Base-by-base conservation (phyloP, 78 protist species). In the Anaeramoeba ignava region DNA sequence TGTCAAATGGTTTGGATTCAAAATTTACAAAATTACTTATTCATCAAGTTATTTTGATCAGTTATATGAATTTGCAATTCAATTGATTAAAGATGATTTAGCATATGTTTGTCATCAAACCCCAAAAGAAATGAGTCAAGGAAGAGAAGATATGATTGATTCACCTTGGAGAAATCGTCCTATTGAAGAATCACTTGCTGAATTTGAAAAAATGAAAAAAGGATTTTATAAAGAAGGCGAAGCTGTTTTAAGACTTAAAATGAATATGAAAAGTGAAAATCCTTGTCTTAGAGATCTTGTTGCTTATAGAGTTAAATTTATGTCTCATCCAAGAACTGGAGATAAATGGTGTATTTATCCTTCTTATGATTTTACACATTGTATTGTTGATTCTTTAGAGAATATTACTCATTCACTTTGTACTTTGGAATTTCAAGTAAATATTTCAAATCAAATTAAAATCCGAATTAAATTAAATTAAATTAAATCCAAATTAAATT, bases 341-440 rank as follows among this genome's bases (percentile, higher is more conserved):
- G 91, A 93, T 88, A 92, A 93, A 79, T 96, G 98, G 99, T 91
- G 95, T 87, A 86, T 97, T 88, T 97, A 96, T 87, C 99, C 99
- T n/a, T 73, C 83, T 33, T 98, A 98, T 87, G 99, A 98, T 87
- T 95, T 87, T 91, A 92, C 99, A 12, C 99, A 98, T 89, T 97
- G 99, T 87, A 42, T 96, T 31, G 88, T 86, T 27, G 99, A 98
- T 85, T 89, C 97, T 12, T 34, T 96, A 41, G 99, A 98, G 89
- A 86, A 95, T 91, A 93, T 98, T 84, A 94, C 99, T 2, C 98
- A 96, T 87, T 97, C 99, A n/a, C 87, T 95, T 37, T 98, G 99
- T 93, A 97, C 99, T 8, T 85, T 95, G 81, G 99, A 98, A 89
- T 98, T 98, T 83, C 91, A 88, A 73, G 37, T n/a, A 2, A 54